A percentile compares a stretch with the other conserved stretches of the same genome.
Evolutionary conservation across 495 filamentous ascomycete species (phyloP).

Genomic region (Podospora sp.): DNA sequence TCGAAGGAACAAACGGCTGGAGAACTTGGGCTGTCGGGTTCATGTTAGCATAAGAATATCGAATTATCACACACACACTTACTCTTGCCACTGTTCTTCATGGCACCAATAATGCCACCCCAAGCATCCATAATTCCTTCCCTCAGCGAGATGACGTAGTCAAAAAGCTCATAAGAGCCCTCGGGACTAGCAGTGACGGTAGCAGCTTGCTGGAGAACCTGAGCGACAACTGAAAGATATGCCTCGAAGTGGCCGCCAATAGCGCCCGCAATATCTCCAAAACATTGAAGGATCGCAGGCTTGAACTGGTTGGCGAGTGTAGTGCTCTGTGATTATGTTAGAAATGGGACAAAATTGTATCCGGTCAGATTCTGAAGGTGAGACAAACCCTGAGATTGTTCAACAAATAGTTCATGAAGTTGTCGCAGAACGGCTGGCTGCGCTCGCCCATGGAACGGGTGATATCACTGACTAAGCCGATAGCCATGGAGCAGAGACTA

Average conservation of each 20-base stretch:
- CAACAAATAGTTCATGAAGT: constrained; percentile 95
- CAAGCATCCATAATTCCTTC: constrained; percentile 99
- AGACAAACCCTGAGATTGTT: constrained; percentile 79
- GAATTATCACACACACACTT: constrained; percentile 32
- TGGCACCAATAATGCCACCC: constrained; percentile 90
- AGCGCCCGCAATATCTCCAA: constrained; percentile 95
- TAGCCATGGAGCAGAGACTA: constrained; percentile 92
- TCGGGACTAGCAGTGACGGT: constrained; percentile 71
- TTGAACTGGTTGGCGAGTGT: constrained; percentile 93
- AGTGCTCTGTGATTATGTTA: constrained; percentile 57
- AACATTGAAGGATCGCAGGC: constrained; percentile 95
- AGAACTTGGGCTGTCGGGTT: constrained; percentile 62
- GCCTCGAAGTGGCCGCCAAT: constrained; percentile 91
- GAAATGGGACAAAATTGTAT: constrained; percentile 20
- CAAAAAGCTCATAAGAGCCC: constrained; percentile 84
- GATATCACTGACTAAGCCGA: constrained; percentile 95
- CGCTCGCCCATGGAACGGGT: constrained; percentile 85
- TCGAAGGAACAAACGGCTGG: constrained; percentile 75
- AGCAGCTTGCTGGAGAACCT: constrained; percentile 91
- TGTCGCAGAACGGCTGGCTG: constrained; percentile 91
- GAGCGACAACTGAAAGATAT: constrained; percentile 87
- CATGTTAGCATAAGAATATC: constrained; percentile 25
- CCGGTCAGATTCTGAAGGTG: not conserved
- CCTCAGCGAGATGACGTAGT: constrained; percentile 90
- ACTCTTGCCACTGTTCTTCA: constrained; percentile 82